Evolutionary conservation across 2,329 filamentous ascomycete species (phyloP), one percentile per base, ranked within the genome.

Genomic region (Curvularia lunata): DNA sequence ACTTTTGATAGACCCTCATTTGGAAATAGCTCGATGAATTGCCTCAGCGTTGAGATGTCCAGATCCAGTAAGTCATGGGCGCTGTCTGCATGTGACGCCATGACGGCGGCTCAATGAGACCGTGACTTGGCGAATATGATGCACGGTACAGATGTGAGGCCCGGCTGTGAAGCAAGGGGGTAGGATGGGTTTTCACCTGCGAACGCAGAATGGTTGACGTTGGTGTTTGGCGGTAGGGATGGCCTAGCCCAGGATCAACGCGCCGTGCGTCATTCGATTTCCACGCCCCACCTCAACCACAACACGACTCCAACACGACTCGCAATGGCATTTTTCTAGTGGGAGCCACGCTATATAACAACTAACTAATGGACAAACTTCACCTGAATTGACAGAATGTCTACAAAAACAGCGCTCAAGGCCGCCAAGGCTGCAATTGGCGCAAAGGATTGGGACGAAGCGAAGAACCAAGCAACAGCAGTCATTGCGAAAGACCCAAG

Each of bases 21-120:
- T 0, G 93, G 92, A 66, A 99, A 99, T 66, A 95, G 88, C 3
- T 83, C 81, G 61, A 91, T 89, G 71, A 94, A 99, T 64, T 92
- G 88, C 53, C 88, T 84, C 23, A 99, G 79, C n/a, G 94, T 81
- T 42, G 85, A 86, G 42, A 86, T 84, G 71, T 98, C 93, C 81
- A 92, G 90, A 25, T 91, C 86, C n/a, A 84, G 62, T 37, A 75
- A 45, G 53, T 75, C 71, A 61, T 77, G 73, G 25, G 74, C 74
- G 59, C 74, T 75, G 59, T 76, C 68, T 21, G 63, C 66, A 47
- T 71, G 72, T 61, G 71, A 75, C 61, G 71, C 71, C 74, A 76
- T 76, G 62, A 59, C 38, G 41, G 34, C 54, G 46, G 43, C 9
- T 51, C 46, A 45, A 54, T 4, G 10, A 43, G 52, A 58, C n/a